phyloP scores from a whole-genome alignment of 805 yeast species.

The Saccharomycopsis fibuligera region DNA sequence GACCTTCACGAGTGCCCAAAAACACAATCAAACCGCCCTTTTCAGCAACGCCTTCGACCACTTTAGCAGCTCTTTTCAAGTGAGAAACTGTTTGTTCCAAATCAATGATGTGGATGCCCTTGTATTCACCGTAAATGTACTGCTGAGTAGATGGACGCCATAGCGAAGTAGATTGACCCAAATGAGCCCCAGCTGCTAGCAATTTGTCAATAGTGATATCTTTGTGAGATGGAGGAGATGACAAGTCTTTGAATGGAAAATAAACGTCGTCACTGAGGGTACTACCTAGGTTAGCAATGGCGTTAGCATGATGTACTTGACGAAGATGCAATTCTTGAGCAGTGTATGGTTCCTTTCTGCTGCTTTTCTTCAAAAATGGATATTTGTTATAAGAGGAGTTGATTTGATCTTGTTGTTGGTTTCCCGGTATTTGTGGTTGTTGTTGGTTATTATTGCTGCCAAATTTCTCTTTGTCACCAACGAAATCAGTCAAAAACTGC shows the following conservation, averaged over 20 bases:
- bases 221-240: conserved; percentile 48
- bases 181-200: conserved; percentile 88
- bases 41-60: conserved; percentile 75
- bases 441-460: neutral
- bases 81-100: conserved; percentile 73
- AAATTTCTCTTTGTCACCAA: conserved; percentile 18
- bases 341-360: conserved; percentile 60
- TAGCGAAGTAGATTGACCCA: conserved; percentile 81
- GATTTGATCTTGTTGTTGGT: neutral
- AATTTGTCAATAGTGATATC: conserved; percentile 62
- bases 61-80: conserved; percentile 75
- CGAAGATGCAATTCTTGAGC: conserved; percentile 73
- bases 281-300: conserved; percentile 59
- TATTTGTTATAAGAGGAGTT: conserved; percentile 28
- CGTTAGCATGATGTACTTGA: conserved; percentile 54
- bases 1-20: conserved; percentile 80
- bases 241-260: conserved; percentile 59
- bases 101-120: conserved; percentile 88
- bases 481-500: conserved; percentile 14
- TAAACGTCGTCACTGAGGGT: conserved; percentile 50
- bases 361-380: conserved; percentile 61
- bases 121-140: conserved; percentile 78
- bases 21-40: conserved; percentile 81
- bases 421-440: neutral
- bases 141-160: conserved; percentile 83